Percentiles rank a stretch among this genome's conserved stretches.
Conservation (phyloP, 2,329 filamentous ascomycete species). For the Capronia epimyces region DNA sequence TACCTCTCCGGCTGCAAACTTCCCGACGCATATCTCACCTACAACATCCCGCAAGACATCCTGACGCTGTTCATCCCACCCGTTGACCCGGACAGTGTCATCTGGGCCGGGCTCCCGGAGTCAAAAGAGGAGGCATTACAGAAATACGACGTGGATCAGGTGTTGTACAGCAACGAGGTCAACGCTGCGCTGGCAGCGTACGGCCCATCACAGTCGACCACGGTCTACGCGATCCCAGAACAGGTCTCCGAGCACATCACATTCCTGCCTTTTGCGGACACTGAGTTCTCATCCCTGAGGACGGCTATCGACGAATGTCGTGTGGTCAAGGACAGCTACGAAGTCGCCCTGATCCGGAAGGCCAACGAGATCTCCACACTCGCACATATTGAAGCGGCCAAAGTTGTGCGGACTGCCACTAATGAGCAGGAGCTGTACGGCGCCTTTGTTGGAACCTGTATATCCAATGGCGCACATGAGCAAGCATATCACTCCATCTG, state of each 20-base stretch:
- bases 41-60: constrained; percentile 67
- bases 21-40: constrained; percentile 72
- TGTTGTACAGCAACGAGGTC: constrained; percentile 66
- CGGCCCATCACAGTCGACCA: constrained; percentile 39
- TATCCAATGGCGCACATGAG: constrained; percentile 63
- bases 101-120: constrained; percentile 87
- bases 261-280: constrained; percentile 64
- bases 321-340: constrained; percentile 78
- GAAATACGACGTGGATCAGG: constrained; percentile 75
- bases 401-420: constrained; percentile 54
- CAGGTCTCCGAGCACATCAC: constrained; percentile 68
- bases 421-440: constrained; percentile 84
- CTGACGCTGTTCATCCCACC: constrained; percentile 88
- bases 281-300: constrained; percentile 56
- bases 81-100: constrained; percentile 76
- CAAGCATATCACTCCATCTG: constrained; percentile 90
- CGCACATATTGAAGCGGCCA: constrained; percentile 70
- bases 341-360: constrained; percentile 72
- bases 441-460: constrained; percentile 66
- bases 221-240: constrained; percentile 70
- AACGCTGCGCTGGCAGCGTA: constrained; percentile 62
- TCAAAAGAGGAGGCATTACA: constrained; percentile 67
- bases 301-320: constrained; percentile 73
- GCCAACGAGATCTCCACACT: constrained; percentile 74
- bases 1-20: constrained; percentile 84